phyloP scores from a whole-genome alignment of 176 grass and related monocot genomes.

The Tillandsia leiboldiana region DNA sequence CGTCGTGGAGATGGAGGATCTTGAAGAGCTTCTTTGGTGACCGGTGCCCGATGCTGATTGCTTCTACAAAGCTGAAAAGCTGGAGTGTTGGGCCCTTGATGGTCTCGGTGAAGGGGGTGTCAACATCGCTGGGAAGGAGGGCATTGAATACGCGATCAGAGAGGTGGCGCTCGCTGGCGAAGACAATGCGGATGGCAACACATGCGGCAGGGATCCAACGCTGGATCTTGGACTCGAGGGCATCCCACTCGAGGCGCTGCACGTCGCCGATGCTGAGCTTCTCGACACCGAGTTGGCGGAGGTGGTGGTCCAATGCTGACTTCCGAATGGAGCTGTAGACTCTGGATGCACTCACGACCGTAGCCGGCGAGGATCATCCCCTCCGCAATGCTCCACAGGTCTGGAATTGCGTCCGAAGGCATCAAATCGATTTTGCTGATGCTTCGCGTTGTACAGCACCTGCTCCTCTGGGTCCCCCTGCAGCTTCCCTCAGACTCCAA shows the following conservation, averaged over 20 bases:
- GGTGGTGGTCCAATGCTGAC: constrained; percentile 34
- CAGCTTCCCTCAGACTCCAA: not conserved
- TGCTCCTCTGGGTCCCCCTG: constrained; percentile 5
- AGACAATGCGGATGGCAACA: constrained; percentile 57
- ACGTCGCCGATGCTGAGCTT: constrained; percentile 60
- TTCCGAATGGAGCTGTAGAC: constrained; percentile 63
- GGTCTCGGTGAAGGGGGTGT: constrained; percentile 9
- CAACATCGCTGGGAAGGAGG: not conserved
- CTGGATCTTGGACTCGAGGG: constrained; percentile 54
- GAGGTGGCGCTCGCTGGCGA: constrained; percentile 62
- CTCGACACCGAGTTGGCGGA: constrained; percentile 32
- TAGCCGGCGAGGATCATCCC: constrained; percentile 14
- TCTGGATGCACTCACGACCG: constrained; percentile 24
- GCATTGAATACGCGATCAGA: constrained; percentile 15
- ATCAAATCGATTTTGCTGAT: constrained; percentile 13
- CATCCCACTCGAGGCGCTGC: constrained; percentile 48
- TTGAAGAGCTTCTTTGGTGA: constrained; percentile 21
- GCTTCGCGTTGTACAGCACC: constrained; percentile 1
- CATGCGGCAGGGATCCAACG: constrained; percentile 60
- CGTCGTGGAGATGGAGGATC: constrained; percentile 19
- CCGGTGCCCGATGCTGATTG: constrained; percentile 10
- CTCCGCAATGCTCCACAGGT: constrained; percentile 8
- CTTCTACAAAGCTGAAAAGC: constrained; percentile 16
- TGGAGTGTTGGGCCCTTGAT: not conserved
- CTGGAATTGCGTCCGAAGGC: constrained; percentile 1